Evolutionary conservation across 176 grass and related monocot species (phyloP).

Genomic region (Ampelocalamus luodianensis): DNA sequence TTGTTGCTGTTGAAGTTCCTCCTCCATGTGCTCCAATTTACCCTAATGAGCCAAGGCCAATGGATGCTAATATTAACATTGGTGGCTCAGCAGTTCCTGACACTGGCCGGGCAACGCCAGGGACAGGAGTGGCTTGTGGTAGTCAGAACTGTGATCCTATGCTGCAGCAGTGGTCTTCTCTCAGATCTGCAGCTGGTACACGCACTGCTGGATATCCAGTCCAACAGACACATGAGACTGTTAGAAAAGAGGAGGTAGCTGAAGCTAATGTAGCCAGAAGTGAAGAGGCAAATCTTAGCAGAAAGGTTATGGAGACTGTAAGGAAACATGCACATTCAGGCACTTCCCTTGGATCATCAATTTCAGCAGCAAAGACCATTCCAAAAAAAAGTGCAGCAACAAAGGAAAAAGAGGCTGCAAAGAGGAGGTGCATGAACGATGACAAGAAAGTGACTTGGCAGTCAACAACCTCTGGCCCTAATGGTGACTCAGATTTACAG

Average conservation of each 20-base stretch:
- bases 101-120: no score
- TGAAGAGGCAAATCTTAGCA: conserved; percentile 27
- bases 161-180: conserved; percentile 40
- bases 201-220: conserved; percentile 38
- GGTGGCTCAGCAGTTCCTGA: no score
- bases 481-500: conserved; percentile 19
- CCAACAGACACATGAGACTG: conserved; percentile 48
- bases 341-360: conserved; percentile 41
- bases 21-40: no score
- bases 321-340: conserved; percentile 35
- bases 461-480: conserved; percentile 26
- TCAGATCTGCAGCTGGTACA: conserved; percentile 32
- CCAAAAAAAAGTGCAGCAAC: conserved; percentile 11
- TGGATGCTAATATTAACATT: no score
- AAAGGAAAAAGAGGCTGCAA: conserved; percentile 49
- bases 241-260: conserved; percentile 25
- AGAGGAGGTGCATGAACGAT: conserved; percentile 31
- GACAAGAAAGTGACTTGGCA: background rate
- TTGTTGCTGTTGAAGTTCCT: conserved; percentile 51
- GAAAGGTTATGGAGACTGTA: conserved; percentile 2
- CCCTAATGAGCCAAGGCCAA: no score
- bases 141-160: conserved; percentile 34
- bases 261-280: conserved; percentile 34
- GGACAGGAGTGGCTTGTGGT: conserved; percentile 34
- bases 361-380: conserved; percentile 31